A percentile compares a stretch with the other conserved stretches of the same genome.
Evolutionary conservation across 164 flowering plant genomes (phyloP).

Genomic region (Vitis cinerea): DNA sequence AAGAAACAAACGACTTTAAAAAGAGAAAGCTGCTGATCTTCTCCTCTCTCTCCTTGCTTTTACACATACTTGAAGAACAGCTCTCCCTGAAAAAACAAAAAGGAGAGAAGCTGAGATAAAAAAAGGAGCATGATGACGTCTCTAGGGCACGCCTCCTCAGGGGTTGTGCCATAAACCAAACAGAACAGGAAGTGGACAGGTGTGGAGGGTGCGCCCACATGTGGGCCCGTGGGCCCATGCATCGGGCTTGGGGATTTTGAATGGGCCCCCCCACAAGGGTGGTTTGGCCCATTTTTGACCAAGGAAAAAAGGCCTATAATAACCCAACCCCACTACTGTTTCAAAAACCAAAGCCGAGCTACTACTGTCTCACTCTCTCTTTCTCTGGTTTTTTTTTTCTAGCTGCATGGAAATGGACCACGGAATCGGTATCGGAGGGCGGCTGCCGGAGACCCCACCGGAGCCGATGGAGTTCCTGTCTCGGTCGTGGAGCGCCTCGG

Average conservation of each 20-base stretch:
- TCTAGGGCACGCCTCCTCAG: conserved; percentile 34
- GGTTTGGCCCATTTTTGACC: too few relatives aligned
- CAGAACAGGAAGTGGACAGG: too few relatives aligned
- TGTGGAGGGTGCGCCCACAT: too few relatives aligned
- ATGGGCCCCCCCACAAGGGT: too few relatives aligned
- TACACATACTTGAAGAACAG: too few relatives aligned
- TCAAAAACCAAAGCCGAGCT: too few relatives aligned
- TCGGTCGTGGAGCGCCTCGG: conserved; percentile 68
- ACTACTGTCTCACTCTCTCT: neutral
- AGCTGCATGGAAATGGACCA: neutral
- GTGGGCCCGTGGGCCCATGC: too few relatives aligned
- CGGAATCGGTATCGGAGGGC: conserved; percentile 8
- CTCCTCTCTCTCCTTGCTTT: neutral
- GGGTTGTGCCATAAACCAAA: too few relatives aligned
- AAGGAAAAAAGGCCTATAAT: neutral
- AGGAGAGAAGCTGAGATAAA: neutral
- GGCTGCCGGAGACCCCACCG: conserved; percentile 54
- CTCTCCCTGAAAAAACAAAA: neutral
- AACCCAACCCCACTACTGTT: neutral
- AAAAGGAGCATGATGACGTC: conserved; percentile 24
- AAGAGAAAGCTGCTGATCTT: conserved; percentile 13
- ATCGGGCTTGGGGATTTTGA: too few relatives aligned
- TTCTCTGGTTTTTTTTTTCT: neutral
- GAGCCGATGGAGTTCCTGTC: conserved; percentile 69
- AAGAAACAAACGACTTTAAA: conserved; percentile 13